Percentiles rank a stretch among this genome's conserved stretches.
Evolutionary conservation across 495 filamentous ascomycete species (phyloP).

Genomic region (Chaetomidium leptoderma): DNA sequence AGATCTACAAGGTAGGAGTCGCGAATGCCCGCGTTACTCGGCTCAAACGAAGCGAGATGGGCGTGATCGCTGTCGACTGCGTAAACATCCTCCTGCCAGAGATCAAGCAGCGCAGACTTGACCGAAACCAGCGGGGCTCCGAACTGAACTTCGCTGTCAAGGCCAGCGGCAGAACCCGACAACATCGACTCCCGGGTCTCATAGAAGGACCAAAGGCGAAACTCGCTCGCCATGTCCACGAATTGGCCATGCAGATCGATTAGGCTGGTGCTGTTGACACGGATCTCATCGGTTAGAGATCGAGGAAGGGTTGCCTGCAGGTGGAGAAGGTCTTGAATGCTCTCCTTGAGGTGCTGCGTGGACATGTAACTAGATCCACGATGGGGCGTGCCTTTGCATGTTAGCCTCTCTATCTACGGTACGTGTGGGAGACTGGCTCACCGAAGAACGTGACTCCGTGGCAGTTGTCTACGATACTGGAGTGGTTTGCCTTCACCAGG

Average conservation of each 20-base stretch:
- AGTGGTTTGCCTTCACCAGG: conserved; percentile 47
- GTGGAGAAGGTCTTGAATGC: conserved; percentile 52
- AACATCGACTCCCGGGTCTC: conserved; percentile 60
- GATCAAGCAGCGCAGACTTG: conserved; percentile 53
- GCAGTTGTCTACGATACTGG: conserved; percentile 48
- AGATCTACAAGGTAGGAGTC: conserved; percentile 49
- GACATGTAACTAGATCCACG: conserved; percentile 63
- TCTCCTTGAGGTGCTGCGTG: conserved; percentile 50
- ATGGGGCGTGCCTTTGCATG: conserved; percentile 51
- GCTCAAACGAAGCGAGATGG: conserved; percentile 55
- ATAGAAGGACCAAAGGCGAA: conserved; percentile 64
- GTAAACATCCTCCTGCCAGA: conserved; percentile 54
- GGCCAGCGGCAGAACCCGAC: conserved; percentile 35
- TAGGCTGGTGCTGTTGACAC: conserved; percentile 46
- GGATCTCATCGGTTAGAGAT: conserved; percentile 48
- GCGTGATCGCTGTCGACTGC: conserved; percentile 56
- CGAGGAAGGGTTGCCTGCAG: conserved; percentile 51
- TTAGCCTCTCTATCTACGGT: conserved; percentile 6
- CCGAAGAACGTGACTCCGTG: conserved; percentile 60
- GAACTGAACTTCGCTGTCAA: conserved; percentile 38
- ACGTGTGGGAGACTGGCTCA: conserved; percentile 21
- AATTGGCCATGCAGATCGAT: conserved; percentile 53
- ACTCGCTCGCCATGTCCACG: conserved; percentile 54
- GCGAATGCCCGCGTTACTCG: conserved; percentile 47
- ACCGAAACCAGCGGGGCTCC: conserved; percentile 60